Evolutionary conservation across 1,139 yeast species (phyloP), one percentile per base, ranked within the genome.

Genomic region (Pichia sp.): DNA sequence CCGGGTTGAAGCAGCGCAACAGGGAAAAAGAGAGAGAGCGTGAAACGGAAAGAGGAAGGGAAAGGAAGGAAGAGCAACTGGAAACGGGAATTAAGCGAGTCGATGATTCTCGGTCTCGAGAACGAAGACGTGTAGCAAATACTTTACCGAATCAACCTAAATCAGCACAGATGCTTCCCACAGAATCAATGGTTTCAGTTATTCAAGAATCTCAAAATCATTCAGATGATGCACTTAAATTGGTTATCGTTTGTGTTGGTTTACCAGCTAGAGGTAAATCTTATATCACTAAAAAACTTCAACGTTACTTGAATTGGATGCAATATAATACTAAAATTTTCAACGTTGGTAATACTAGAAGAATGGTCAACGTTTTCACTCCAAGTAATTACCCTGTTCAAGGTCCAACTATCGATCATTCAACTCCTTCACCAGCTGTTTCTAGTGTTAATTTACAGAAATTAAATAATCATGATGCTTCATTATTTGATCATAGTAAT

Each of bases 191-290:
- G 1, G 23, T 22, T 11, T 35, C 36, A 7, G 4, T 31, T 9
- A 6, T 38, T 6, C 34, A 25, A 19, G n/a, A 31, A 5, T 21
- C 31, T 2, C 36, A 39, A 7, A 28, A 28, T 17, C 38, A 42
- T 12, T 35, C 39, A 6, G 53, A 46, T 42, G 60, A 56, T 42
- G 49, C 50, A 4, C 35, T 59, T 32, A 59, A 58, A 46, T 49
- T 91, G 47, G 95, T 89, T 19, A 86, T 91, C 51, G 94, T 91
- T 23, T 86, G 89, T 94, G 96, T 88, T 5, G 96, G 96, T 0
- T 66, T 88, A 38, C 96, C 96, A 0, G 96, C 96, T 0, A 70
- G 96, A 40, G 96, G 96, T 5, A 89, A 89, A 61, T 82, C 94
- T 7, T 89, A 88, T 59, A 84, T 89, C 50, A 86, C 96, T 37